Percentiles rank a stretch among this genome's conserved stretches.
phyloP scores from a whole-genome alignment of 2,329 filamentous ascomycete genomes.

The Microdochium bolleyi region DNA sequence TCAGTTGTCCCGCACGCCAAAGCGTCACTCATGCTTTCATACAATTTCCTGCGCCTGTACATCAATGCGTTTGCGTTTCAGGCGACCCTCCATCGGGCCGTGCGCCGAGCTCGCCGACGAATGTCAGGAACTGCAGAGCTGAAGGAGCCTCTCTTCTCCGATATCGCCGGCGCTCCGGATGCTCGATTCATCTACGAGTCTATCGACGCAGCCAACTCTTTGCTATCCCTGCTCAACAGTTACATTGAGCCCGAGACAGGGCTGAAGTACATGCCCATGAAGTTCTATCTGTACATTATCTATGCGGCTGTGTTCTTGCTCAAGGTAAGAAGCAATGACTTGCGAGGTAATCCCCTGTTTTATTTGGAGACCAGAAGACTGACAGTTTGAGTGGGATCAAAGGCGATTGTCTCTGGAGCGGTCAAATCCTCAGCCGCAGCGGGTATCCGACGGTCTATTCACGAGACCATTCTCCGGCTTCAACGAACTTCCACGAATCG shows the following conservation, averaged over 20 bases:
- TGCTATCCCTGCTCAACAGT: slow-evolving; percentile 52
- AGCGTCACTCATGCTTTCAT: slow-evolving; percentile 59
- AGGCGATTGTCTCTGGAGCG: slow-evolving; percentile 48
- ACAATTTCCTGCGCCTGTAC: slow-evolving; percentile 65
- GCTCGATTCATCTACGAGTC: slow-evolving; percentile 61
- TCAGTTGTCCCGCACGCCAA: slow-evolving; percentile 56
- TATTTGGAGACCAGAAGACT: neutral
- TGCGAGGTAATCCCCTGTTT: neutral
- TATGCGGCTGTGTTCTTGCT: slow-evolving; percentile 59
- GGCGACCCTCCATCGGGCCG: slow-evolving; percentile 49
- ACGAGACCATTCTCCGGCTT: neutral
- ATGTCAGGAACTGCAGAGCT: neutral
- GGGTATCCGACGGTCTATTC: neutral
- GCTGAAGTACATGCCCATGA: slow-evolving; percentile 55
- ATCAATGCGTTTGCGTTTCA: slow-evolving; percentile 72
- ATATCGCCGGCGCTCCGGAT: slow-evolving; percentile 52
- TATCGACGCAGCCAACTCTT: slow-evolving; percentile 54
- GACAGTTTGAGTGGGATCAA: neutral
- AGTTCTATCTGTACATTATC: slow-evolving; percentile 55
- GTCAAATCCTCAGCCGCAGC: neutral
- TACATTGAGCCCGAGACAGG: slow-evolving; percentile 51
- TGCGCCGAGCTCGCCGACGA: slow-evolving; percentile 18
- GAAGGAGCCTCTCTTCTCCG: slow-evolving; percentile 31
- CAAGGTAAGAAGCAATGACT: slow-evolving; percentile 34
- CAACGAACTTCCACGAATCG: neutral